These are phyloP conservation scores for Boletus vermiculosoides DNA, from an alignment of 768 basidiomycete genomes.

Conservation along the genomic window DNA sequence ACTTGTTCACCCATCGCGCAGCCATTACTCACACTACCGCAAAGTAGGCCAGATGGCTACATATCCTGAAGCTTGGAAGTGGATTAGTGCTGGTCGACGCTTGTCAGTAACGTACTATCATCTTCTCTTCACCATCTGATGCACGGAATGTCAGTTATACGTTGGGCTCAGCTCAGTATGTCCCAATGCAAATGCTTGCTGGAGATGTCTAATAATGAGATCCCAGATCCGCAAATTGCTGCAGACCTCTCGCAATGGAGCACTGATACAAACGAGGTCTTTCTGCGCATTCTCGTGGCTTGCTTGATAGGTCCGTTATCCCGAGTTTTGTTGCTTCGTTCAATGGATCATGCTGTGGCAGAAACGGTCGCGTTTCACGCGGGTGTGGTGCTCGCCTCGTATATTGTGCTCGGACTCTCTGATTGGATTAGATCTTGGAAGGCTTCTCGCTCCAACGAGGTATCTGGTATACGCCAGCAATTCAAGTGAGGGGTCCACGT, in stretches of 20 bases:
- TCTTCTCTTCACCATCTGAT: conserved; percentile 3
- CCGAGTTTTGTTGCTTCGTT: background rate
- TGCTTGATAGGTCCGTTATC: conserved; percentile 55
- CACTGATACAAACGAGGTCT: conserved; percentile 45
- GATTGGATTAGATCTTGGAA: conserved; percentile 36
- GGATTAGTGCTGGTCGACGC: conserved; percentile 66
- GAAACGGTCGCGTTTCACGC: conserved; percentile 76
- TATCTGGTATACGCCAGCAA: conserved; percentile 57
- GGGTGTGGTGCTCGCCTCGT: conserved; percentile 61
- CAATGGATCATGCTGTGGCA: conserved; percentile 25
- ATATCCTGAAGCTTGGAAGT: conserved; percentile 58
- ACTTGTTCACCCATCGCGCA: background rate
- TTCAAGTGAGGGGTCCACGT: conserved; percentile 46
- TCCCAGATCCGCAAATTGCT: conserved; percentile 41
- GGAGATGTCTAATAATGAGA: background rate
- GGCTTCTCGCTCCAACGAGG: conserved; percentile 12
- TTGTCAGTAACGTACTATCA: conserved; percentile 46
- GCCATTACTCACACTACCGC: conserved; percentile 1
- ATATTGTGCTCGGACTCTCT: conserved; percentile 45
- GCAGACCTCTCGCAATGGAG: conserved; percentile 50
- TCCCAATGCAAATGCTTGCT: background rate
- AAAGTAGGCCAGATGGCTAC: conserved; percentile 62
- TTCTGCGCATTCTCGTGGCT: conserved; percentile 61
- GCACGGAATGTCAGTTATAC: conserved; percentile 52
- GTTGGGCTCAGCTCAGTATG: conserved; percentile 72